Evolutionary conservation across 2,329 filamentous ascomycete species (phyloP).

Genomic region (Verticillium nonalfalfae): DNA sequence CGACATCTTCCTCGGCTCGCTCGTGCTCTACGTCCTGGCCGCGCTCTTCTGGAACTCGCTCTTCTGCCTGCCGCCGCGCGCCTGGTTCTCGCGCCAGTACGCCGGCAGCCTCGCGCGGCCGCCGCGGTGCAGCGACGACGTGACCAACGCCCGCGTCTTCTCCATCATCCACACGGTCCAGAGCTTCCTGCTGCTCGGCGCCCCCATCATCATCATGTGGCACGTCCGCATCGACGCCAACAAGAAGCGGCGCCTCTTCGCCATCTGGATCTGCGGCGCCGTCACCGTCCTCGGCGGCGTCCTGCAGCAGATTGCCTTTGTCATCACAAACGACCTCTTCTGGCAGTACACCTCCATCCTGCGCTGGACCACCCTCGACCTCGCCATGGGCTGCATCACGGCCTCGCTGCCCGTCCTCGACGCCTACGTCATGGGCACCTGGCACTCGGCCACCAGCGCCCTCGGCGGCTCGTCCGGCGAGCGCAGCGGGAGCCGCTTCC

Average conservation of each 20-base stretch:
- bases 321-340: constrained; percentile 12
- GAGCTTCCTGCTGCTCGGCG: constrained; percentile 23
- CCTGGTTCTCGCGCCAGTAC: constrained; percentile 6
- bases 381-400: constrained; percentile 21
- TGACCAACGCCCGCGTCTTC: constrained; percentile 13
- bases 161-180: constrained; percentile 24
- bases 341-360: constrained; percentile 20
- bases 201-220: constrained; percentile 27
- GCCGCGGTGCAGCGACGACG: constrained; percentile 5
- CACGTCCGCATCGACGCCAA: constrained; percentile 20
- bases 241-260: constrained; percentile 22
- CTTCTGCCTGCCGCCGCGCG: constrained; percentile 15
- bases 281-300: constrained; percentile 22
- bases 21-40: constrained; percentile 16
- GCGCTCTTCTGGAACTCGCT: constrained; percentile 18
- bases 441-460: constrained; percentile 4
- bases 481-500: background rate
- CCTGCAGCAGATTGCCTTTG: constrained; percentile 17
- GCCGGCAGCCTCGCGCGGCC: constrained; percentile 2
- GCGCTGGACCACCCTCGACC: constrained; percentile 23
- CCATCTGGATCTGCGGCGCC: constrained; percentile 23
- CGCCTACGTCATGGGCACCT: constrained; percentile 12
- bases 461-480: background rate
- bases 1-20: constrained; percentile 18
- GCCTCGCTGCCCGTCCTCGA: constrained; percentile 26